A percentile compares a stretch with the other conserved stretches of the same genome.
phyloP scores from a whole-genome alignment of 306 rosid genomes.

The Prunus armeniaca region DNA sequence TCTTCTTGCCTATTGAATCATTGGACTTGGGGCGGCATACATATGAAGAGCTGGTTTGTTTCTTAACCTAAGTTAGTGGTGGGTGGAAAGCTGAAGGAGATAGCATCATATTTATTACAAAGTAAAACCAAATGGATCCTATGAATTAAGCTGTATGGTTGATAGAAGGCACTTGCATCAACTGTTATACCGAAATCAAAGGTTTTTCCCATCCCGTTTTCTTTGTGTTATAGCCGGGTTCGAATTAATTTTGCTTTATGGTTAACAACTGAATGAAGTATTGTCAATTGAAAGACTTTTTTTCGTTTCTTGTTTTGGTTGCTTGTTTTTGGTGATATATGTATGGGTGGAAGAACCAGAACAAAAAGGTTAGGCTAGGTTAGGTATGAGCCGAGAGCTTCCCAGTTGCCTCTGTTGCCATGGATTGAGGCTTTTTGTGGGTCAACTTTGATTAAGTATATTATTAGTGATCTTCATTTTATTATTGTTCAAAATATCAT shows the following conservation, averaged over 20 bases:
- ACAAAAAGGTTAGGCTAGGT: not conserved
- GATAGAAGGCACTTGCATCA: conserved; percentile 21
- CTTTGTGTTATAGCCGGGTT: conserved; percentile 1
- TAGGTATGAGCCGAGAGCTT: not conserved
- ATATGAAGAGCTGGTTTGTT: conserved; percentile 21
- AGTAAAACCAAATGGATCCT: conserved; percentile 25
- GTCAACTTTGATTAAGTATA: not conserved
- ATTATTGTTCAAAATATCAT: no score
- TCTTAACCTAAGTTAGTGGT: conserved; percentile 22
- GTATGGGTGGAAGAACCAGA: not conserved
- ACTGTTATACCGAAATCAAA: not conserved
- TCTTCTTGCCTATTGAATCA: conserved; percentile 11
- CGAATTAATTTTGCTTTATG: not conserved
- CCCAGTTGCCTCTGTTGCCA: not conserved
- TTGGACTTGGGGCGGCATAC: conserved; percentile 19
- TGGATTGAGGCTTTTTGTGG: not conserved
- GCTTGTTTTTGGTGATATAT: not conserved
- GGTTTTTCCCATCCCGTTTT: not conserved
- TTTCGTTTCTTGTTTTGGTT: not conserved
- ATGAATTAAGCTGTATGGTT: conserved; percentile 15
- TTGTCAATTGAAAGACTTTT: not conserved
- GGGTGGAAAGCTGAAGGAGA: conserved; percentile 26
- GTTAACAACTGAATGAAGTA: not conserved
- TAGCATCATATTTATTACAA: conserved; percentile 27
- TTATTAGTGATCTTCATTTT: no score